phyloP scores from a whole-genome alignment of 192 early-diverging fungal species.

The Linnemannia schmuckeri region DNA sequence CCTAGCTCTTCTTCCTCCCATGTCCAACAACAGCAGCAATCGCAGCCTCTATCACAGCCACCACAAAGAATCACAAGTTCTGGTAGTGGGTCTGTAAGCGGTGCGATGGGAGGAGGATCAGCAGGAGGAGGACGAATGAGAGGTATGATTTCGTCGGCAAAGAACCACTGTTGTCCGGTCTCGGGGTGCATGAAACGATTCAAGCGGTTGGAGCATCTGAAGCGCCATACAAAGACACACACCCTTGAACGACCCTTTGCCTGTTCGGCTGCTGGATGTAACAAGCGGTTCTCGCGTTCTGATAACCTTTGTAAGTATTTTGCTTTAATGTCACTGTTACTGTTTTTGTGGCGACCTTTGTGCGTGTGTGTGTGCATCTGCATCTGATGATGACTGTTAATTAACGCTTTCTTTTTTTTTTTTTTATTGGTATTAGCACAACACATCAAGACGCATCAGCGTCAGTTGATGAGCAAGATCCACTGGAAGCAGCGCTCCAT shows the following conservation, averaged over 20 bases:
- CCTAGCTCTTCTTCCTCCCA: background rate
- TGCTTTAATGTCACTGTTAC: background rate
- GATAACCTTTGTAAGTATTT: slow-evolving; percentile 70
- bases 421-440: slow-evolving; percentile 24
- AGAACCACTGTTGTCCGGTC: slow-evolving; percentile 49
- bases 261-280: slow-evolving; percentile 77
- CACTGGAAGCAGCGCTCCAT: slow-evolving; percentile 40
- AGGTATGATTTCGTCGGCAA: slow-evolving; percentile 30
- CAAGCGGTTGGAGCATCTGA: slow-evolving; percentile 80
- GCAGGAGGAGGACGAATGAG: slow-evolving; percentile 1
- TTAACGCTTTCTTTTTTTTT: background rate
- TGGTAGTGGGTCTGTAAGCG: background rate
- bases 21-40: background rate
- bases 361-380: background rate
- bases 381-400: too few species aligned
- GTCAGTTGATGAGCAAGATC: slow-evolving; percentile 43
- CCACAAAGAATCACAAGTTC: background rate
- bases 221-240: slow-evolving; percentile 85
- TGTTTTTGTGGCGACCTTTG: background rate
- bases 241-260: slow-evolving; percentile 79
- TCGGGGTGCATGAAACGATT: slow-evolving; percentile 50
- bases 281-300: slow-evolving; percentile 83
- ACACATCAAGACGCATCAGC: slow-evolving; percentile 57
- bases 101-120: background rate
- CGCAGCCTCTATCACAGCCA: background rate